Conservation (phyloP, 1,139 yeast species). For the Lodderomyces metapsilosis region DNA sequence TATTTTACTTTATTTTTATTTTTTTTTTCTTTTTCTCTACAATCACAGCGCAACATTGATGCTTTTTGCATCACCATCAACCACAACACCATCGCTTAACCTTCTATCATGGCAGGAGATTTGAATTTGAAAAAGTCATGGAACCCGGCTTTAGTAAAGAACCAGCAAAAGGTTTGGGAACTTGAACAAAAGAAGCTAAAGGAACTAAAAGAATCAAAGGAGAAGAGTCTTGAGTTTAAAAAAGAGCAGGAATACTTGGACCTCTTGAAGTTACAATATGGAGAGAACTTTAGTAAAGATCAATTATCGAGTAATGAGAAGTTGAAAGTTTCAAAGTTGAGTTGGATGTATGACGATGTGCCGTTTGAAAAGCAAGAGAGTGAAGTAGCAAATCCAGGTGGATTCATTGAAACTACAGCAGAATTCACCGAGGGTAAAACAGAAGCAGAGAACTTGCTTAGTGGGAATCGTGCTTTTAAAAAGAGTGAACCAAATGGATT, state of each 20-base stretch:
- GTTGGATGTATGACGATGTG: conserved; percentile 81
- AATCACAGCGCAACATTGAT: background rate
- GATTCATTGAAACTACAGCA: conserved; percentile 33
- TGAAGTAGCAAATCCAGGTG: conserved; percentile 23
- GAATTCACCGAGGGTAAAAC: conserved; percentile 37
- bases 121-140: conserved; percentile 89
- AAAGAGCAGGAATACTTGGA: conserved; percentile 65
- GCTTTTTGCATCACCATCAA: no score
- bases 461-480: conserved; percentile 19
- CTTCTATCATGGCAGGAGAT: conserved; percentile 61
- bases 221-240: conserved; percentile 62
- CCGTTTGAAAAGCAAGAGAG: conserved; percentile 13
- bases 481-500: conserved; percentile 7
- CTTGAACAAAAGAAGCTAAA: conserved; percentile 75
- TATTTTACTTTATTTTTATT: background rate
- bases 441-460: conserved; percentile 33
- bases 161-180: conserved; percentile 84
- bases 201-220: conserved; percentile 66
- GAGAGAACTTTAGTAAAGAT: conserved; percentile 25
- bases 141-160: conserved; percentile 87
- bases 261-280: conserved; percentile 52
- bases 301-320: conserved; percentile 40
- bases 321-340: conserved; percentile 50
- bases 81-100: background rate
- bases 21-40: background rate